Base-by-base conservation (phyloP, 225 moss, liverwort and hornwort genomes). In the Sphagnum tenellum region DNA sequence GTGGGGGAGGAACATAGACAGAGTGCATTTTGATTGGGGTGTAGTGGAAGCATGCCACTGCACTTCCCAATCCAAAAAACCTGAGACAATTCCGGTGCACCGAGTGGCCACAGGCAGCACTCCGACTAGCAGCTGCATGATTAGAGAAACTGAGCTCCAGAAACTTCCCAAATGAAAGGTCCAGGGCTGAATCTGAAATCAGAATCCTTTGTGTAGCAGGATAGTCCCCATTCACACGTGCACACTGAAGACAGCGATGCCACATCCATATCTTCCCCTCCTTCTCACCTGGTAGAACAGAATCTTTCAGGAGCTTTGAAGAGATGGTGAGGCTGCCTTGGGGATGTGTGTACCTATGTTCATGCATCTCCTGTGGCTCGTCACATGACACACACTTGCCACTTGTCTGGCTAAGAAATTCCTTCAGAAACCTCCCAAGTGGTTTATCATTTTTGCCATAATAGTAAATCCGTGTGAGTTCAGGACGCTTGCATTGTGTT, bases 261-360 rank as follows among this genome's bases (percentile, higher is more conserved):
- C 96, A 98, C 96, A 98, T 90, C 96, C 96, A 98, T 65, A 98
- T 84, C 75, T 85, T 90, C 8, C 90, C 93, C 54, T 84, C 86
- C 58, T 75, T 90, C 68, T 76, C 93, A 11, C 96, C 92, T 14
- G 88, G 72, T 49, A 98, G 71, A 55, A 74, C 46, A 47, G 46
- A 46, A 4, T 71, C 72, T 47, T 73, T 78, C 67, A 83, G 48
- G 29, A 80, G 78, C 75, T 74, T 86, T 2, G 86, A 82, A 45
- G 89, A 88, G 49, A 96, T 83, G 63, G 92, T 96, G 72, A 96
- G 81, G 71, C 92, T 89, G 46, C 95, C 92, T 66, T 85, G 79
- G 0, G 84, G 79, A 73, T 96, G 95, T 50, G 78, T 81, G 67
- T 78, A 92, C 9, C 92, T 88, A 59, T 80, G 72, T 57, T 89